A percentile compares a stretch with the other conserved stretches of the same genome.
Conservation (phyloP, 2,329 filamentous ascomycete species). For the Ophiostoma sp. region DNA sequence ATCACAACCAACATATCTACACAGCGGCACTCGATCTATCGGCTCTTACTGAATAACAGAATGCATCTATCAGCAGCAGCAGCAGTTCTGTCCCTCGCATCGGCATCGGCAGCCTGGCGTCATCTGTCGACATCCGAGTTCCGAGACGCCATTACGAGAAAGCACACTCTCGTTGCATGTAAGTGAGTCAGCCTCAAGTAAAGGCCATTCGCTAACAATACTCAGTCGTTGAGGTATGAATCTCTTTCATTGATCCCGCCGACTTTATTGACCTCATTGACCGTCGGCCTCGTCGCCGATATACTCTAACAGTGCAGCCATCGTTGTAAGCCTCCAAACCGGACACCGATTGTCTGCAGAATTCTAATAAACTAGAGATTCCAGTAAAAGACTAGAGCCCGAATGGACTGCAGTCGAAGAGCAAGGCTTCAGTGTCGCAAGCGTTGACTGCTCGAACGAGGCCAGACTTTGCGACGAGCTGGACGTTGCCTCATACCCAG, state of each 20-base stretch:
- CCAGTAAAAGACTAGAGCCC: not conserved
- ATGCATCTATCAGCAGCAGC: not conserved
- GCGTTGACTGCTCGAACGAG: slow-evolving; percentile 39
- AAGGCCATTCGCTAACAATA: not conserved
- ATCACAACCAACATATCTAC: not conserved
- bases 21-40: not conserved
- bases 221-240: not conserved
- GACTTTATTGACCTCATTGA: too few species aligned
- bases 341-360: not conserved
- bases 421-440: slow-evolving; percentile 30
- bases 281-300: not conserved
- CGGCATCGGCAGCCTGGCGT: not conserved
- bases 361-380: not conserved
- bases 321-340: not conserved
- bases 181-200: not conserved
- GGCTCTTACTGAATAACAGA: not conserved
- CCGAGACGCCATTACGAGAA: not conserved
- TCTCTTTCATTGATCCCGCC: not conserved
- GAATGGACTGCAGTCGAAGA: not conserved
- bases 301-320: not conserved
- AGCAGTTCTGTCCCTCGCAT: not conserved
- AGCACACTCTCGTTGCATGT: not conserved
- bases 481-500: slow-evolving; percentile 43
- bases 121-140: not conserved
- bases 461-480: slow-evolving; percentile 39